Evolutionary conservation across 31 red algal species (phyloP), one percentile per base, ranked within the genome.

Genomic region (Porphyra umbilicalis): DNA sequence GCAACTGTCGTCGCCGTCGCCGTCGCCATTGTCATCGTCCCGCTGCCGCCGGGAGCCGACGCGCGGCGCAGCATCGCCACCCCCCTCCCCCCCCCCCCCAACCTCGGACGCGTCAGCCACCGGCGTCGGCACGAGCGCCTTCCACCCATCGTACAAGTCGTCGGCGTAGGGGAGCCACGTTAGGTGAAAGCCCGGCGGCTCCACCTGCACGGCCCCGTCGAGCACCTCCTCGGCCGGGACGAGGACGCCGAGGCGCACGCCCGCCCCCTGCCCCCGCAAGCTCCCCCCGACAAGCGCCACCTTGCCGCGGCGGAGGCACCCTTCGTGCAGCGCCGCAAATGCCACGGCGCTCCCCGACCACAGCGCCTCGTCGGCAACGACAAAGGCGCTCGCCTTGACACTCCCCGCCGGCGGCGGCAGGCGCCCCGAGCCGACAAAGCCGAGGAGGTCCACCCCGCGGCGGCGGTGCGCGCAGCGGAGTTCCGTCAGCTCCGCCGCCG

Each of bases 131-230:
- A 71, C 57, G 6, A 85, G 31, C 36, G 85, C 85, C 39, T 90
- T 90, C 92, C 92, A 94, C 18, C 78, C 79, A 6, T 87, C 88
- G 79, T 90, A 90, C 39, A 94, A 67, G 36, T 94, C 92, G 35
- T 94, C 87, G 11, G 85, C 89, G 80, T 85, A 94, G 7, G 92
- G 92, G 35, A 94, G 83, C 36, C 83, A 80, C 35, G 84, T 67
- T 32, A 94, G 16, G 42, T 90, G 83, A 34, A 94, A 83, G 31
- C 92, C 92, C 33, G 83, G 81, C 30, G 92, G 83, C 67, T 90
- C 38, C 25, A 77, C 33, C 35, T 88, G 75, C 40, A 33, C 32
- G 35, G 82, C 81, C 20, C 68, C 80, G 34, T 67, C 79, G 8
- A 84, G 67, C 29, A 71, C 38, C 76, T 94, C 92, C 33, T 90